Evolutionary conservation across 1,139 yeast genomes (phyloP).

Genomic region (Martiniozyma asiatica): DNA sequence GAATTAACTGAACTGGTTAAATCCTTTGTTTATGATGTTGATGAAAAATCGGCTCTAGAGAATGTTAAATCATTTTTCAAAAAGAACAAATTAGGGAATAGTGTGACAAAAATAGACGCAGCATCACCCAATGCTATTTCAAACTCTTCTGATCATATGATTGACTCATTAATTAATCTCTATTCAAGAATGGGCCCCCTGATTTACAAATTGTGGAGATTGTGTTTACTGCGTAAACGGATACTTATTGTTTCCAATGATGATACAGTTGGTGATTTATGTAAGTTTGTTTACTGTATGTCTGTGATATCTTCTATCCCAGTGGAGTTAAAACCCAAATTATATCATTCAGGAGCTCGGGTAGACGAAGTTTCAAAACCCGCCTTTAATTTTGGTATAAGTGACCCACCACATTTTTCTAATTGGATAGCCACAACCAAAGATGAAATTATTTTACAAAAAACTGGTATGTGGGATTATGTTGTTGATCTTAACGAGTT

Average conservation of each 20-base stretch:
- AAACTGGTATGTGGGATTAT: slow-evolving; percentile 43
- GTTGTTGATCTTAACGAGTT: no score
- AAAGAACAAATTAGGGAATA: no score
- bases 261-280: slow-evolving; percentile 25
- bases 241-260: slow-evolving; percentile 33
- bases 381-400: slow-evolving; percentile 53
- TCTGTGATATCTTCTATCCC: slow-evolving; percentile 38
- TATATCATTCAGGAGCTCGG: slow-evolving; percentile 11
- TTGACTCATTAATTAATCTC: slow-evolving; percentile 34
- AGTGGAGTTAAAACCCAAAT: slow-evolving; percentile 19
- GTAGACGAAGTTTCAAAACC: slow-evolving; percentile 26
- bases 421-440: slow-evolving; percentile 53
- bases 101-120: neutral
- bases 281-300: slow-evolving; percentile 36
- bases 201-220: slow-evolving; percentile 59
- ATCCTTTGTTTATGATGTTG: no score
- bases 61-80: no score
- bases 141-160: slow-evolving; percentile 39
- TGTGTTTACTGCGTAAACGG: slow-evolving; percentile 49
- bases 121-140: neutral
- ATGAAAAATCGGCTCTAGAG: no score
- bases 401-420: slow-evolving; percentile 32
- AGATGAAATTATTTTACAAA: slow-evolving; percentile 56
- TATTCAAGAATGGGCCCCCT: slow-evolving; percentile 58
- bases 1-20: slow-evolving; percentile 25